These are phyloP conservation scores for Paradendryphiella salina DNA, from an alignment of 2,329 filamentous ascomycete species.

Conservation along the genomic window DNA sequence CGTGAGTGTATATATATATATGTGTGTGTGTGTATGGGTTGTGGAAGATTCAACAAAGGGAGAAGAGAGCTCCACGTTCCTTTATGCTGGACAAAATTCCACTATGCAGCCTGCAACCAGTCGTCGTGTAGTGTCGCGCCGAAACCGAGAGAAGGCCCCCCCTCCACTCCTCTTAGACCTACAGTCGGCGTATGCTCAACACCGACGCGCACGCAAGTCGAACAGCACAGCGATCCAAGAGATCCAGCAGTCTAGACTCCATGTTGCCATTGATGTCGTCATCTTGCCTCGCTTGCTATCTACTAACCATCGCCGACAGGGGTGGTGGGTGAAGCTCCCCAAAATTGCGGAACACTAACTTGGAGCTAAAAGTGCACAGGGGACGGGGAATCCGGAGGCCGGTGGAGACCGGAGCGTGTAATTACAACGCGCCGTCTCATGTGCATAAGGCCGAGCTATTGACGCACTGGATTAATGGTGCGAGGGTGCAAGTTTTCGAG, in stretches of 20 bases:
- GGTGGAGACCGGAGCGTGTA: not conserved
- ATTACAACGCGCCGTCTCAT: not conserved
- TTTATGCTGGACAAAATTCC: too few relatives aligned
- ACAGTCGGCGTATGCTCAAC: too few relatives aligned
- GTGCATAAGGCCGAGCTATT: not conserved
- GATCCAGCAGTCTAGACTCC: conserved; percentile 26
- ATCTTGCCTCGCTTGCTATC: conserved; percentile 12
- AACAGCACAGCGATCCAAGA: conserved; percentile 8
- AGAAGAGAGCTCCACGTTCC: too few relatives aligned
- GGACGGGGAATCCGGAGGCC: conserved; percentile 7
- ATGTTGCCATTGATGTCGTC: conserved; percentile 36
- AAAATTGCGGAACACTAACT: not conserved
- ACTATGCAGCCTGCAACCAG: too few relatives aligned
- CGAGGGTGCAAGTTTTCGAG: not conserved
- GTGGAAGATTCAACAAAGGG: too few relatives aligned
- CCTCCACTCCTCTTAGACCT: too few relatives aligned
- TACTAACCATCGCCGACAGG: conserved; percentile 2
- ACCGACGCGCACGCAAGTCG: not conserved
- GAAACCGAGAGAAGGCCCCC: not conserved
- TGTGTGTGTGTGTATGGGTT: not conserved
- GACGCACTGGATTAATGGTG: not conserved
- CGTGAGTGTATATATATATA: not conserved
- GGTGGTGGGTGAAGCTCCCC: not conserved
- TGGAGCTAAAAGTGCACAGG: not conserved
- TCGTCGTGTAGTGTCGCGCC: not conserved